Base-by-base conservation (phyloP, 108 stramenopile species). In the Skeletonema menzelii region DNA sequence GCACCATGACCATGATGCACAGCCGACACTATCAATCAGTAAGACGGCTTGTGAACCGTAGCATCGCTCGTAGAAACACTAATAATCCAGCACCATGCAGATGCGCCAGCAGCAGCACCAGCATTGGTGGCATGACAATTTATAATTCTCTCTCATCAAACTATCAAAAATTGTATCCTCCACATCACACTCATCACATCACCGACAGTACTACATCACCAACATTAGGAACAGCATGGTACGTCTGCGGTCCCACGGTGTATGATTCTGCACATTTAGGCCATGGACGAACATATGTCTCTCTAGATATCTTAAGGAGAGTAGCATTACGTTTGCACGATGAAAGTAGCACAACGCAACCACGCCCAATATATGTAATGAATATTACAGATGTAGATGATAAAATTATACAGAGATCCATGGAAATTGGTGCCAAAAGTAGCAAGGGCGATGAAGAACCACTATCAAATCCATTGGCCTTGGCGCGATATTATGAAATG, bases 381-480 rank as follows among this genome's bases (percentile, higher is more conserved):
- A 97, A 97, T 72, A 86, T 97, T 49, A 99, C 98, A 13, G 98
- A 99, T 82, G 92, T 99, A 24, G 99, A 99, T 70, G 99, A 99
- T 79, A 99, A 99, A 82, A 99, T 98, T 59, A 90, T 96, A 38
- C 32, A 60, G 38, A 60, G 91, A 14, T 73, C 89, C 3, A 35
- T 27, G 66, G 78, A 30, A 37, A 34, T 65, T 64, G 40, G 17
- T 46, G 26, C 3, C 26, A 31, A 5, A 22, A 55, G 4, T 10
- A 49, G 20, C 49, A 19, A 72, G 86, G 57, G 63, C 64, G 57
- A 85, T 77, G 56, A 86, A 89, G 89, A 47, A 37, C 1, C 35
- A 47, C 26, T 65, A 83, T 42, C 74, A 56, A 70, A 89, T 92
- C 77, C 92, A 26, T 7, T 93, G 20, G 46, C 84, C 69, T 55